phyloP scores from a whole-genome alignment of 2,329 filamentous ascomycete species.

The Orbilia brochopaga region DNA sequence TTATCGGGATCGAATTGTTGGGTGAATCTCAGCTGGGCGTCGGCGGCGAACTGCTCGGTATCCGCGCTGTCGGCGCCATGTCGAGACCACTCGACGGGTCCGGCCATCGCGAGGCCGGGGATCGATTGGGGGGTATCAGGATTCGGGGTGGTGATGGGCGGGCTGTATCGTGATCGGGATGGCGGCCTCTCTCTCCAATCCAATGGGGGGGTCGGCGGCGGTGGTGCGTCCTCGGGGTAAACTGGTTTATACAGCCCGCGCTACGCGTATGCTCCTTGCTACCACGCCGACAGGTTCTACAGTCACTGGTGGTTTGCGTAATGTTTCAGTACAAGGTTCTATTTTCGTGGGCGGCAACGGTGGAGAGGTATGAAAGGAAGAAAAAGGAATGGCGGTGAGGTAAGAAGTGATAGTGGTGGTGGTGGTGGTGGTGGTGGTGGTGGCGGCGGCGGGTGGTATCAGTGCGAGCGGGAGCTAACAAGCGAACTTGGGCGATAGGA shows the following conservation, averaged over 20 bases:
- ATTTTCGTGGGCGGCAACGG: conserved; percentile 46
- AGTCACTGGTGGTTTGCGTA: conserved; percentile 42
- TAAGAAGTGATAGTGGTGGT: too few relatives aligned
- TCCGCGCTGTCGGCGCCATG: conserved; percentile 53
- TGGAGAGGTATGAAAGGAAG: neutral
- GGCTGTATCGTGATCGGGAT: conserved; percentile 21
- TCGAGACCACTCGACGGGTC: conserved; percentile 54
- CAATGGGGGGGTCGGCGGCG: conserved; percentile 19
- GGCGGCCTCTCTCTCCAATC: conserved; percentile 28
- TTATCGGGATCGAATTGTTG: conserved; percentile 53
- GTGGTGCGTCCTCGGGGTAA: conserved; percentile 1
- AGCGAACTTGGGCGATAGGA: conserved; percentile 24
- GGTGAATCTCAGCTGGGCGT: conserved; percentile 50
- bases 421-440: conserved; percentile 11
- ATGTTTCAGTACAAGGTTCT: conserved; percentile 49
- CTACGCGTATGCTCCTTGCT: conserved; percentile 48
- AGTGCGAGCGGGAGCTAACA: conserved; percentile 50
- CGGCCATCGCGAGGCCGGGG: conserved; percentile 52
- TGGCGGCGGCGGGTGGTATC: conserved; percentile 41
- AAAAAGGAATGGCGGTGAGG: too few relatives aligned
- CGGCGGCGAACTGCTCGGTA: conserved; percentile 48
- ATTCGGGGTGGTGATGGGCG: conserved; percentile 15
- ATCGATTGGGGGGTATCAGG: conserved; percentile 33
- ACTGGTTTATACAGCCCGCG: conserved; percentile 47
- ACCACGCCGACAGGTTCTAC: conserved; percentile 49